Evolutionary conservation across 768 basidiomycete species (phyloP).

Genomic region (Tylopilus balloui): DNA sequence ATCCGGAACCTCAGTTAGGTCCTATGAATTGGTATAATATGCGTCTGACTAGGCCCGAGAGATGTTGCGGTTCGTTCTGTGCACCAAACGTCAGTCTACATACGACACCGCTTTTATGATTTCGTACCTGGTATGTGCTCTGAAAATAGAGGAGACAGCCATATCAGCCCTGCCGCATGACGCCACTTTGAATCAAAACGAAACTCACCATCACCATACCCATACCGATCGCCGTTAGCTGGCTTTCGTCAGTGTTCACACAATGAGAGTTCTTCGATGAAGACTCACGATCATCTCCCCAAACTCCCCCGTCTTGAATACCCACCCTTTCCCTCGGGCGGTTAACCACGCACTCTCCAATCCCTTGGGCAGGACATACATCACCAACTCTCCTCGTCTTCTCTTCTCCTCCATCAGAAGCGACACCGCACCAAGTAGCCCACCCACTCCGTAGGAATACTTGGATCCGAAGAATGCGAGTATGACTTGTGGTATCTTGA

Average conservation of each 20-base stretch:
- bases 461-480: constrained; percentile 61
- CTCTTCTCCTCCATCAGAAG: constrained; percentile 85
- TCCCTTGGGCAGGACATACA: constrained; percentile 87
- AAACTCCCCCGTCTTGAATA: constrained; percentile 64
- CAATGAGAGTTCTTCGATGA: not conserved
- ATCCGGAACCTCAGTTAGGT: constrained; percentile 49
- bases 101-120: not conserved
- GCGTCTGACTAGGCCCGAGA: constrained; percentile 75
- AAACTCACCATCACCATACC: constrained; percentile 81
- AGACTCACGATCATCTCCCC: constrained; percentile 60
- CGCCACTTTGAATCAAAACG: not conserved
- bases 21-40: constrained; percentile 89
- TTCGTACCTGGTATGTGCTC: constrained; percentile 72
- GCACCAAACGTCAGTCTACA: constrained; percentile 2
- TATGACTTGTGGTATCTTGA: constrained; percentile 42
- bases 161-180: constrained; percentile 6
- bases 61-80: constrained; percentile 69
- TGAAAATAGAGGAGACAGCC: constrained; percentile 25
- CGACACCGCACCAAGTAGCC: constrained; percentile 68
- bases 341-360: constrained; percentile 89
- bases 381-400: constrained; percentile 86
- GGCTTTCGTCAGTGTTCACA: constrained; percentile 7
- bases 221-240: constrained; percentile 75
- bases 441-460: constrained; percentile 68
- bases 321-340: constrained; percentile 69